Base-by-base conservation (phyloP, 306 rosid species). In the Neltuma alba region DNA sequence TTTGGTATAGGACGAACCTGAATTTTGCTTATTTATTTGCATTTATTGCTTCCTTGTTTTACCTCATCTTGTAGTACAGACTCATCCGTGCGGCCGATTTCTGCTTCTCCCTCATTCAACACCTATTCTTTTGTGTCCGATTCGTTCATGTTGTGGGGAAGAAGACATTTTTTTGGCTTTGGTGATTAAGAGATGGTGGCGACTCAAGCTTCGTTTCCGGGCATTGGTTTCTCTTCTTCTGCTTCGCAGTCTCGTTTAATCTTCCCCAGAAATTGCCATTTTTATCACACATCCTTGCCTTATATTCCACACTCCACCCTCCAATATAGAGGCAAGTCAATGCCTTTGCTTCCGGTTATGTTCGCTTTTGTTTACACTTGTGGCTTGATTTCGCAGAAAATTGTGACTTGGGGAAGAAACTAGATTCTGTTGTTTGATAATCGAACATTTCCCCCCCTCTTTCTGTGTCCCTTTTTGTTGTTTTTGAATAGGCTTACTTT, bases 131-230 rank as follows among this genome's bases (percentile, higher is more conserved):
- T 15, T 20, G 47, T 5, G 14, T 9, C 5, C n/a, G n/a, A n/a
- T n/a, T n/a, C 10, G 14, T 37, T 38, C 31, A 4, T 67, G 72
- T 41, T n/a, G 76, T 76, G 14, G 9, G 27, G 16, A 42, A 44
- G 60, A 9, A n/a, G 9, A 31, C 40, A 70, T 7, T 42, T 15
- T 9, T 2, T 9, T 5, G 18, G 48, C 10, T 8, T 21, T 20
- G 63, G 33, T 5, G 41, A 61, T 33, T 2, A 11, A 76, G 79
- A 31, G 73, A 83, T 83, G 87, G 76, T 38, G 10, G 75, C 37
- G 52, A 67, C 50, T 76, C 81, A 38, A 34, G 55, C 72, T 75
- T 38, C 74, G 28, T 38, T 18, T 10, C 0, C 42, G 50, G 21
- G 4, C 18, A 1, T 21, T 61, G 38, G 68, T 5, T 31, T 58